Percentiles rank a stretch among this genome's conserved stretches.
phyloP scores from a whole-genome alignment of 106 monocot genomes.

The Chionographis japonica region DNA sequence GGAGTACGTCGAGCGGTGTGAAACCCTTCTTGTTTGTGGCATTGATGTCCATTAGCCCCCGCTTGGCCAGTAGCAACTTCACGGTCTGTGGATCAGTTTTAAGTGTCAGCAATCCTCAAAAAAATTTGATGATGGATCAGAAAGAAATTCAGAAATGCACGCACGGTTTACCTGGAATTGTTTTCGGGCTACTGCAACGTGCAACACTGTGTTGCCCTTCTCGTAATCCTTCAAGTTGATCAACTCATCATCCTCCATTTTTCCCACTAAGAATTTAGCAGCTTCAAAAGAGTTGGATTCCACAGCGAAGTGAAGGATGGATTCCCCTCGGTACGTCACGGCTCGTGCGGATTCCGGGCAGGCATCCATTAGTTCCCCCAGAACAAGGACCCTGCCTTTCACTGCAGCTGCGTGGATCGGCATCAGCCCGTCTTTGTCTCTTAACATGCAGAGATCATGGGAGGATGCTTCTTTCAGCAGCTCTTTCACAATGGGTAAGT shows the following conservation, averaged over 20 bases:
- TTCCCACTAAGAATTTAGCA: slow-evolving; percentile 9
- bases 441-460: slow-evolving; percentile 4
- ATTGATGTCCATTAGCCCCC: slow-evolving; percentile 10
- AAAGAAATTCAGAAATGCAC: background rate
- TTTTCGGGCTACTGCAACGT: slow-evolving; percentile 15
- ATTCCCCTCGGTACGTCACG: slow-evolving; percentile 1
- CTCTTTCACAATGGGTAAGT: slow-evolving; percentile 14
- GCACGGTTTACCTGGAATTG: slow-evolving; percentile 8
- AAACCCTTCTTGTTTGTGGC: slow-evolving; percentile 5
- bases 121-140: no score
- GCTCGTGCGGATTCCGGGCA: background rate
- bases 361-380: slow-evolving; percentile 7
- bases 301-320: slow-evolving; percentile 15
- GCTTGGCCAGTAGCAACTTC: background rate
- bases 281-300: slow-evolving; percentile 9
- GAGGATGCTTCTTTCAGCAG: slow-evolving; percentile 3
- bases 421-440: slow-evolving; percentile 17
- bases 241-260: background rate
- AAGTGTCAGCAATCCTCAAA: no score
- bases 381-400: background rate
- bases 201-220: slow-evolving; percentile 19
- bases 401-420: slow-evolving; percentile 15
- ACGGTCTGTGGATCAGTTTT: background rate
- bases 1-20: slow-evolving; percentile 19
- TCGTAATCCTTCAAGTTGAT: slow-evolving; percentile 9